Percentiles rank a stretch among this genome's conserved stretches.
These are phyloP conservation scores for Xerocomellus chrysenteron DNA, from an alignment of 768 basidiomycete genomes.

Conservation along the genomic window DNA sequence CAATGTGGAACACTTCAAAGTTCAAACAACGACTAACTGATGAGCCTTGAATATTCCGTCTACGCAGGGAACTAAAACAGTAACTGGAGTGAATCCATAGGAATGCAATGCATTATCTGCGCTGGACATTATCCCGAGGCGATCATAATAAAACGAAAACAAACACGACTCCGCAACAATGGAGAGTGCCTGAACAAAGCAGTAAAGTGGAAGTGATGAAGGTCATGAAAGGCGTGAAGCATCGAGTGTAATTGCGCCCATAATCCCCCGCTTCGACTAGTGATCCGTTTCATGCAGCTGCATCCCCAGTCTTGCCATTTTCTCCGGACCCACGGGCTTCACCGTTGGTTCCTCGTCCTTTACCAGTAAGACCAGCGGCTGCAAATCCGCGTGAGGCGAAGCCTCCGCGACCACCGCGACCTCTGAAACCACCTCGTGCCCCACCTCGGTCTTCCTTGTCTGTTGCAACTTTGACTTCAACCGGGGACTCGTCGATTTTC, in stretches of 20 bases:
- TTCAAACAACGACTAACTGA: background rate
- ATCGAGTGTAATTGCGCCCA: slow-evolving; percentile 16
- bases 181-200: slow-evolving; percentile 8
- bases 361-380: slow-evolving; percentile 60
- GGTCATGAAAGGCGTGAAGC: slow-evolving; percentile 21
- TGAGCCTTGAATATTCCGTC: background rate
- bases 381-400: slow-evolving; percentile 67
- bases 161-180: slow-evolving; percentile 19
- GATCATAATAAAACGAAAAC: slow-evolving; percentile 23
- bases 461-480: slow-evolving; percentile 73
- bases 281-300: slow-evolving; percentile 21
- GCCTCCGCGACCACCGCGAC: slow-evolving; percentile 45
- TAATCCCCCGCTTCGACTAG: slow-evolving; percentile 17
- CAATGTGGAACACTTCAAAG: background rate
- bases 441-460: slow-evolving; percentile 47
- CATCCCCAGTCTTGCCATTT: slow-evolving; percentile 27
- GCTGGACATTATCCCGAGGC: slow-evolving; percentile 14
- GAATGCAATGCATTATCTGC: slow-evolving; percentile 21
- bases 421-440: slow-evolving; percentile 52
- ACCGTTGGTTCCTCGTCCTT: slow-evolving; percentile 32
- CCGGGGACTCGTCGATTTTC: slow-evolving; percentile 66
- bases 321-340: slow-evolving; percentile 30
- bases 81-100: slow-evolving; percentile 11
- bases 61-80: background rate
- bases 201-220: slow-evolving; percentile 9